phyloP scores from a whole-genome alignment of 1,139 yeast species.

The Pichia sp. region DNA sequence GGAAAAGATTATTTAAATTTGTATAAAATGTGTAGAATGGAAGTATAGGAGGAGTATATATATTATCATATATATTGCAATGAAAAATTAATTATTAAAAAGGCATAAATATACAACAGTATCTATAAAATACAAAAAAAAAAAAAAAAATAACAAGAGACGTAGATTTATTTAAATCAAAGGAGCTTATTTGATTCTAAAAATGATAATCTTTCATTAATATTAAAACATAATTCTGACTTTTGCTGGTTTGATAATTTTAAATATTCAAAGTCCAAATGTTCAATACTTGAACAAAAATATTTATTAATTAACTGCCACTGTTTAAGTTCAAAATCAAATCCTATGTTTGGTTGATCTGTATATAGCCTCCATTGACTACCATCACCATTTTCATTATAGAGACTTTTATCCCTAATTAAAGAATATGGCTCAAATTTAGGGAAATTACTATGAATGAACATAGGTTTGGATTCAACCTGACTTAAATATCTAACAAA shows the following conservation, averaged over 20 bases:
- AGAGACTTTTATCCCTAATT: slow-evolving; percentile 27
- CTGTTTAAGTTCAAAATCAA: slow-evolving; percentile 47
- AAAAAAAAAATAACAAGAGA: too few species aligned
- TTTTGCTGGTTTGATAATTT: slow-evolving; percentile 17
- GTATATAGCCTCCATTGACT: slow-evolving; percentile 44
- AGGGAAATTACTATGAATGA: slow-evolving; percentile 38
- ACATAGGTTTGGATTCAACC: slow-evolving; percentile 31
- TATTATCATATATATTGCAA: too few species aligned
- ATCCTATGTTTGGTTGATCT: slow-evolving; percentile 39
- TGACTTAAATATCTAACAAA: slow-evolving; percentile 26
- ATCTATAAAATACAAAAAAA: not conserved
- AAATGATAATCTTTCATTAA: slow-evolving; percentile 18
- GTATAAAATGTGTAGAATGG: not conserved
- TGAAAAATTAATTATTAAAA: not conserved
- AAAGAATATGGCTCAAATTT: slow-evolving; percentile 36
- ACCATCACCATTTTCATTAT: slow-evolving; percentile 29
- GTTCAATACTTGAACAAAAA: slow-evolving; percentile 27
- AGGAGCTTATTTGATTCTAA: slow-evolving; percentile 10
- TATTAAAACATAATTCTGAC: slow-evolving; percentile 23
- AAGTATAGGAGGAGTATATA: not conserved
- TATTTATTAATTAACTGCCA: slow-evolving; percentile 31
- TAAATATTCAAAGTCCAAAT: slow-evolving; percentile 24
- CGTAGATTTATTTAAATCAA: too few species aligned
- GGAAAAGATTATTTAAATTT: slow-evolving; percentile 73
- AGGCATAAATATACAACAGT: not conserved